Conservation (phyloP, 805 yeast species). For the Ogataea henricii region DNA sequence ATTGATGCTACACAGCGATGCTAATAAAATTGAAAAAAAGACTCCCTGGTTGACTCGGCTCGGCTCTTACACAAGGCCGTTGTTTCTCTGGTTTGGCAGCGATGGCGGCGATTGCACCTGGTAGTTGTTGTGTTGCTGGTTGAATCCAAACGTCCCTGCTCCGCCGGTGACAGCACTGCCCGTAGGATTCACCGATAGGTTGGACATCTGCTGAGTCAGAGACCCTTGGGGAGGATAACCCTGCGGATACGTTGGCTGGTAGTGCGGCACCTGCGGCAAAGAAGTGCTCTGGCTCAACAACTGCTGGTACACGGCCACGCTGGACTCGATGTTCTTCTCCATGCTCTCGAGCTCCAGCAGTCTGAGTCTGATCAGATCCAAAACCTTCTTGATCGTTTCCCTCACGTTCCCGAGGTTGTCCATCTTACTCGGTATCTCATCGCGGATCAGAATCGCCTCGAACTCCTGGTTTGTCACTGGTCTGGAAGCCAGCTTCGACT, state of each 20-base stretch:
- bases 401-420: constrained; percentile 72
- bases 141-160: constrained; percentile 15
- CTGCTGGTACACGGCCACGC: constrained; percentile 68
- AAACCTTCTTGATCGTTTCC: constrained; percentile 68
- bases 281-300: constrained; percentile 37
- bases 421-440: constrained; percentile 68
- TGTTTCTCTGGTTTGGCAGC: constrained; percentile 3
- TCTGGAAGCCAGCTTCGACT: constrained; percentile 37
- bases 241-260: constrained; percentile 6
- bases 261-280: constrained; percentile 16
- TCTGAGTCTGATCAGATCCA: constrained; percentile 76
- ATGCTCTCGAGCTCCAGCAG: constrained; percentile 76
- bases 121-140: constrained; percentile 20
- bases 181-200: constrained; percentile 11
- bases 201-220: constrained; percentile 10
- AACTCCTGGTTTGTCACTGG: constrained; percentile 38
- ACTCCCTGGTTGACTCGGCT: neutral
- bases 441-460: constrained; percentile 47
- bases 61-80: neutral
- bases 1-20: constrained; percentile 1
- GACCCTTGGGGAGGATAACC: constrained; percentile 11
- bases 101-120: constrained; percentile 16
- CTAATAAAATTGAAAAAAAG: neutral
- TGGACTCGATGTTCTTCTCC: constrained; percentile 68
- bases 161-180: constrained; percentile 4